Evolutionary conservation across 1,284 basidiomycete genomes (phyloP).

Genomic region (Leccinum pallidistipes): DNA sequence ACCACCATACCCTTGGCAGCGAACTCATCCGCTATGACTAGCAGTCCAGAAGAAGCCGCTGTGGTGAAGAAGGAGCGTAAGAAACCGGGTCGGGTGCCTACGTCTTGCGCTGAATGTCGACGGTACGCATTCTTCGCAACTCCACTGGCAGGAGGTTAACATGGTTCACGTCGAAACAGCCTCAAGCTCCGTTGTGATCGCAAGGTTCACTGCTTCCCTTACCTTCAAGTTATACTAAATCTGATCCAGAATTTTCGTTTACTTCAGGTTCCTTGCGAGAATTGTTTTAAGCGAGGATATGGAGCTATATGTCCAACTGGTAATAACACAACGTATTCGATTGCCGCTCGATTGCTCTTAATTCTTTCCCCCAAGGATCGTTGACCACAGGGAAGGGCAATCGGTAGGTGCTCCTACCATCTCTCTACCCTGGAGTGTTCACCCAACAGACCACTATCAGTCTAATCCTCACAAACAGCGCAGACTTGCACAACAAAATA

Average conservation of each 20-base stretch:
- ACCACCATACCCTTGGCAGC: neutral
- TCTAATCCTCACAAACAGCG: constrained; percentile 61
- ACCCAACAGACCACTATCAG: constrained; percentile 30
- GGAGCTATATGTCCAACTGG: constrained; percentile 71
- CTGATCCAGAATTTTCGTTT: neutral
- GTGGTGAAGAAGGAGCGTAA: constrained; percentile 33
- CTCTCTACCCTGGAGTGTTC: neutral
- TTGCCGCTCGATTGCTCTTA: constrained; percentile 1
- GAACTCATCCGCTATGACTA: constrained; percentile 6
- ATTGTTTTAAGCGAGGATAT: constrained; percentile 68
- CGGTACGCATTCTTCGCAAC: constrained; percentile 35
- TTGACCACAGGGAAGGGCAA: constrained; percentile 59
- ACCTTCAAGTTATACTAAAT: neutral
- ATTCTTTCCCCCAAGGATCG: constrained; percentile 38
- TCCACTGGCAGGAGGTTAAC: neutral
- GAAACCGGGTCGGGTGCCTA: constrained; percentile 53
- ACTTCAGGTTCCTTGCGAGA: constrained; percentile 67
- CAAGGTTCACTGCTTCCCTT: constrained; percentile 42
- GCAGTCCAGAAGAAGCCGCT: constrained; percentile 8
- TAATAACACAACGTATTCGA: constrained; percentile 26
- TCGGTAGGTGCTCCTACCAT: constrained; percentile 32
- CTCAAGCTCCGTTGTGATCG: constrained; percentile 74
- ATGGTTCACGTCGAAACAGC: constrained; percentile 33
- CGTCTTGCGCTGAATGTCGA: constrained; percentile 73
- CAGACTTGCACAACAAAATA: constrained; percentile 65